A percentile compares a stretch with the other conserved stretches of the same genome.
Evolutionary conservation across 2,329 filamentous ascomycete species (phyloP).

Genomic region (Dryadomyces quercus-mongolicae): DNA sequence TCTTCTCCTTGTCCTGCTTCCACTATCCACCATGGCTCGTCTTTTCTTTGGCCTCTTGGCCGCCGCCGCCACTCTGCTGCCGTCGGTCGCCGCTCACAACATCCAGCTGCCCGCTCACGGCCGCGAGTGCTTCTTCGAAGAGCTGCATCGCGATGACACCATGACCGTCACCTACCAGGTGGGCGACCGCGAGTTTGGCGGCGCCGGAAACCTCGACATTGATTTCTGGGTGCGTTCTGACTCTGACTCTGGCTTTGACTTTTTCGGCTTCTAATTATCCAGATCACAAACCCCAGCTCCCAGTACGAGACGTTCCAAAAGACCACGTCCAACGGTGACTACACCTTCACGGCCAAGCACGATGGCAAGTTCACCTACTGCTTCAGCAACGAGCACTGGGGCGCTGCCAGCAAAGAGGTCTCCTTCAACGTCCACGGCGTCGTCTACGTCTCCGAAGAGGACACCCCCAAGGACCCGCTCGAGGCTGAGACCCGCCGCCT

Average conservation of each 20-base stretch:
- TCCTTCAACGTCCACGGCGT: slow-evolving; percentile 99
- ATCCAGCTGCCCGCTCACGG: slow-evolving; percentile 90
- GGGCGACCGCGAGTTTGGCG: slow-evolving; percentile 90
- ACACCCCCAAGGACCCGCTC: slow-evolving; percentile 74
- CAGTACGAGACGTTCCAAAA: slow-evolving; percentile 71
- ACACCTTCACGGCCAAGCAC: slow-evolving; percentile 72
- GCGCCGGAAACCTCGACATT: slow-evolving; percentile 86
- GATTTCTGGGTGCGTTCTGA: slow-evolving; percentile 78
- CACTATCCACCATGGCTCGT: slow-evolving; percentile 8
- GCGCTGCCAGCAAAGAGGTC: slow-evolving; percentile 90
- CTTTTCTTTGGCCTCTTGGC: slow-evolving; percentile 20
- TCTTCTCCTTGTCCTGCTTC: neutral
- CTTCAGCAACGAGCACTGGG: slow-evolving; percentile 99
- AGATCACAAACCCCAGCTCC: slow-evolving; percentile 69
- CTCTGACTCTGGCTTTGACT: neutral
- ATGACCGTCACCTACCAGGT: slow-evolving; percentile 99
- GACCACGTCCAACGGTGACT: slow-evolving; percentile 77
- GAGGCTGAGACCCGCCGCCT: slow-evolving; percentile 82
- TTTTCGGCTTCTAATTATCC: slow-evolving; percentile 1
- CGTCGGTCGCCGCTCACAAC: slow-evolving; percentile 72
- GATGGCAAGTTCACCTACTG: slow-evolving; percentile 94
- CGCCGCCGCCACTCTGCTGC: slow-evolving; percentile 41
- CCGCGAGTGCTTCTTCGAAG: slow-evolving; percentile 95
- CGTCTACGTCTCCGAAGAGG: slow-evolving; percentile 86
- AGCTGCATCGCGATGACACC: slow-evolving; percentile 82